Base-by-base conservation (phyloP, 306 rosid genomes). In the Medicago lupulina region DNA sequence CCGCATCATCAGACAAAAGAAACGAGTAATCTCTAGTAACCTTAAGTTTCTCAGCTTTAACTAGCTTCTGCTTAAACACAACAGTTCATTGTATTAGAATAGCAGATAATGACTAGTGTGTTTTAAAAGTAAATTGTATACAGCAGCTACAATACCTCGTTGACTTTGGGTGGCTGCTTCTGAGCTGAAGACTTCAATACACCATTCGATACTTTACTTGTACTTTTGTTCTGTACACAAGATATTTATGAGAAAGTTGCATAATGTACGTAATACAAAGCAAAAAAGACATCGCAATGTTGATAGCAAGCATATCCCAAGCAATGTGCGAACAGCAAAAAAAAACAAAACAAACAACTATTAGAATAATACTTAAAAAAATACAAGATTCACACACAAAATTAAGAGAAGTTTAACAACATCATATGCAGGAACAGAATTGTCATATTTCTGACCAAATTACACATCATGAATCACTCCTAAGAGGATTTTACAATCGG, bases 21-120 rank as follows among this genome's bases (percentile, higher is more conserved):
- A 92, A 95, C 11, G 98, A 90, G 83, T 95, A 95, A 80, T 95
- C 98, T 78, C 98, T 90, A 2, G 93, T 92, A 79, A 81, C 85
- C 86, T 94, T 94, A 3, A 90, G 87, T 74, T 84, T 89, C 84
- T 92, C 88, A 54, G 86, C 93, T 80, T 85, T 90, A 69, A 60
- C 75, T 68, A 82, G 71, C 71, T 50, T 63, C 97, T 95, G 95
- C 77, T 80, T n/a, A 46, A 57, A 67, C 73, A 68, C 76, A 55
- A 70, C 34, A 60, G 83, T 50, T 57, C 75, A 74, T 65, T 60
- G 67, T 47, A 71, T 17, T 28, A 81, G 70, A 62, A 46, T 28
- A 81, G 70, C 59, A 41, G 15, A 61, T 66, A 34, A 19, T 40
- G 70, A 70, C 58, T 50, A 31, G 40, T 15, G 59, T 50, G 47